Evolutionary conservation across 2,329 filamentous ascomycete species (phyloP), one percentile per base, ranked within the genome.

Genomic region (Drechslerella stenobrocha): DNA sequence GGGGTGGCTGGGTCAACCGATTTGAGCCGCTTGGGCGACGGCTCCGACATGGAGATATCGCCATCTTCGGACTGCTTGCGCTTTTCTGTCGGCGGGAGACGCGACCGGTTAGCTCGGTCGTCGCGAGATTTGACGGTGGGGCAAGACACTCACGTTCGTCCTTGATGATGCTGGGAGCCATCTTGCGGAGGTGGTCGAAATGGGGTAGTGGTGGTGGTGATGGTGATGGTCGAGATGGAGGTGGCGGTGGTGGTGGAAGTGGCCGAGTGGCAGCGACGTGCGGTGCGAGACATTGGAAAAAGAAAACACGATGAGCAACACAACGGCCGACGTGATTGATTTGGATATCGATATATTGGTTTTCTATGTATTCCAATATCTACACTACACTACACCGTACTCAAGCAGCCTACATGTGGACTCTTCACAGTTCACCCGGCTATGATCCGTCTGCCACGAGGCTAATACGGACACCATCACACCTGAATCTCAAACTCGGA

Each of bases 41-140:
- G 64, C 20, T 69, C 64, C 3, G 64, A 63, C 64, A 69, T 69
- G 30, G 56, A 57, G 24, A 69, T 58, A 15, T 69, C 64, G 11
- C 47, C 64, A 40, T 69, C 64, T 22, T 63, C 64, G 9, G 64
- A 63, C 40, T 51, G 52, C 30, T 60, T 69, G 20, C 64, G 64
- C n/a, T 40, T 57, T 3, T 61, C 64, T 69, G 32, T 35, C 7
- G 44, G n/a, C 11, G 18, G 13, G 13, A 26, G 44, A 20, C 6
- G n/a, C 11, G 37, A 18, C 28, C n/a, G 3, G 46, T 34, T 35
- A 26, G 37, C 15, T 42, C 4, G 3, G n/a, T 18, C 3, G n/a
- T 8, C 9, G 30, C 28, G 15, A 20, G n/a, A 37, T 45, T 22
- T 24, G 48, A 34, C 4, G 40, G 15, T 4, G n/a, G 2, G 18